Conservation (phyloP, 1,284 basidiomycete genomes). For the Polyporus tsugae region DNA sequence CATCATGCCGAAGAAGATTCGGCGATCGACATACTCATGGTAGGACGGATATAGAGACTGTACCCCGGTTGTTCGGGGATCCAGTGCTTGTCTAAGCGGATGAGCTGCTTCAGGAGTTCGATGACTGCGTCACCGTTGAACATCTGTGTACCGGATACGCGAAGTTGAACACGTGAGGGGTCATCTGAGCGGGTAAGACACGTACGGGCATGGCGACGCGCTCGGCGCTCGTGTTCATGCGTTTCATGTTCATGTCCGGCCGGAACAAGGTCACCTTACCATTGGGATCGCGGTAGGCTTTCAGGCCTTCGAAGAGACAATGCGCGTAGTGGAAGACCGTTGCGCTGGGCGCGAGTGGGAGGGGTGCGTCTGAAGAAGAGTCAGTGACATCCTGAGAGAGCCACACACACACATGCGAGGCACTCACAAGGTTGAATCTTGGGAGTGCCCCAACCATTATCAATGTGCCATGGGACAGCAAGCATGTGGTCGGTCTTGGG, state of each 20-base stretch:
- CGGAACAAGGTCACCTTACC: conserved; percentile 91
- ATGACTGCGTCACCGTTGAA: conserved; percentile 86
- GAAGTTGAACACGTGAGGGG: neutral
- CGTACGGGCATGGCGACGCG: conserved; percentile 82
- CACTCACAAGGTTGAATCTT: conserved; percentile 84
- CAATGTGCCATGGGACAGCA: conserved; percentile 79
- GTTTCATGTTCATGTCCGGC: conserved; percentile 98
- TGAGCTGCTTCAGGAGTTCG: conserved; percentile 89
- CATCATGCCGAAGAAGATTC: conserved; percentile 11
- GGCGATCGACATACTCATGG: conserved; percentile 63
- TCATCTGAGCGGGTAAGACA: conserved; percentile 21
- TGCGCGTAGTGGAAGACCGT: conserved; percentile 96
- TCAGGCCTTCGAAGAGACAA: conserved; percentile 94
- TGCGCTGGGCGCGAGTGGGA: conserved; percentile 83
- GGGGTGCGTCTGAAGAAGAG: conserved; percentile 37
- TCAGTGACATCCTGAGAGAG: neutral
- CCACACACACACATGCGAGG: neutral
- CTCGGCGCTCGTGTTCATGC: conserved; percentile 83
- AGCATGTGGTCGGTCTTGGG: conserved; percentile 93
- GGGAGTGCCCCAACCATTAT: conserved; percentile 85
- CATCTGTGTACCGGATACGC: conserved; percentile 51
- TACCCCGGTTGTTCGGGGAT: conserved; percentile 91
- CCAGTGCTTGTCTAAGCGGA: conserved; percentile 91
- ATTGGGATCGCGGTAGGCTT: conserved; percentile 87
- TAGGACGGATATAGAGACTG: conserved; percentile 91